Evolutionary conservation across 306 rosid genomes (phyloP).

Genomic region (Acacia confusa): DNA sequence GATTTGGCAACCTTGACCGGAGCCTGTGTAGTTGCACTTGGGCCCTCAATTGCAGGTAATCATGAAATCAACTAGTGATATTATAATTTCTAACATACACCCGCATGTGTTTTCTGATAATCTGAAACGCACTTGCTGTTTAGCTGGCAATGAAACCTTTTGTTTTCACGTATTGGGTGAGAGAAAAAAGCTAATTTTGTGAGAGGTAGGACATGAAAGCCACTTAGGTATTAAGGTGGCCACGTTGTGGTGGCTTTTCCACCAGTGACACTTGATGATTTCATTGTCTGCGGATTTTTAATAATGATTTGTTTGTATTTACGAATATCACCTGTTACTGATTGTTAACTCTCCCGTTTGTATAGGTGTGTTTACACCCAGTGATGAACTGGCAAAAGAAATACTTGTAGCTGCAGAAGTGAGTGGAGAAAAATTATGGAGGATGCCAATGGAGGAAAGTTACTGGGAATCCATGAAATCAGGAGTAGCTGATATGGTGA

Average conservation of each 20-base stretch:
- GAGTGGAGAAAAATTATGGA: slow-evolving; percentile 95
- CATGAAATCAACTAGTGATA: background rate
- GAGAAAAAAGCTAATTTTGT: slow-evolving; percentile 8
- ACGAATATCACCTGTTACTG: slow-evolving; percentile 11
- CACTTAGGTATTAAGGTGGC: background rate
- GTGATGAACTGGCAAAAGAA: slow-evolving; percentile 93
- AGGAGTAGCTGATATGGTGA: slow-evolving; percentile 94
- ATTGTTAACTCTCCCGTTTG: slow-evolving; percentile 25
- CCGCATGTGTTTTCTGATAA: background rate
- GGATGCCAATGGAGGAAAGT: slow-evolving; percentile 95
- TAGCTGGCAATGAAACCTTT: background rate
- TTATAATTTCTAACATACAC: background rate
- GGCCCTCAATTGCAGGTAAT: slow-evolving; percentile 93
- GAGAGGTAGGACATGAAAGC: slow-evolving; percentile 14
- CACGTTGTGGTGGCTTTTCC: slow-evolving; percentile 14
- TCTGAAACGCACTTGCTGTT: background rate
- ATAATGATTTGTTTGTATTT: background rate
- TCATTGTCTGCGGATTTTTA: background rate
- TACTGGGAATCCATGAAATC: slow-evolving; percentile 99
- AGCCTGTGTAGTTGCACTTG: slow-evolving; percentile 87
- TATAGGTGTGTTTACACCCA: slow-evolving; percentile 88
- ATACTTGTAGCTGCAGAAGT: slow-evolving; percentile 73
- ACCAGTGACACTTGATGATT: background rate
- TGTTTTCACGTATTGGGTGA: background rate
- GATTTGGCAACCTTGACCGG: slow-evolving; percentile 97